Percentiles rank a stretch among this genome's conserved stretches.
Conservation (phyloP, 768 basidiomycete species). For the Boletus pseudo-olivaceus region DNA sequence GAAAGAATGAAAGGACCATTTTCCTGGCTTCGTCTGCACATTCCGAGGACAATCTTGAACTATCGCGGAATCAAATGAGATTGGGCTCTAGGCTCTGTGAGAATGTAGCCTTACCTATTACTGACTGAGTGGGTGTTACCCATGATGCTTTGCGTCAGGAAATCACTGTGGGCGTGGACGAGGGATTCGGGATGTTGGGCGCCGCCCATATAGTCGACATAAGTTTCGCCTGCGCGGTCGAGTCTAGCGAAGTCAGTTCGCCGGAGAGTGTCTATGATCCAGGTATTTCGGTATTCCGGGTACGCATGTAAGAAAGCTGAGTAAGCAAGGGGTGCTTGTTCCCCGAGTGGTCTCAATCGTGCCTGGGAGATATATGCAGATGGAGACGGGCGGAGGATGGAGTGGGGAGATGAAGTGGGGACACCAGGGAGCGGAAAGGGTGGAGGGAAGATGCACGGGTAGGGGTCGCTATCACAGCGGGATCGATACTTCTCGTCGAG, state of each 20-base stretch:
- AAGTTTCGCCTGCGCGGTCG: conserved; percentile 63
- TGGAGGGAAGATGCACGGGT: background rate
- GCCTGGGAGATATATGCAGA: conserved; percentile 28
- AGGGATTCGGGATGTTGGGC: conserved; percentile 78
- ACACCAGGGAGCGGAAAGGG: background rate
- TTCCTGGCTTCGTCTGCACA: conserved; percentile 67
- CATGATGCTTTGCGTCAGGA: conserved; percentile 62
- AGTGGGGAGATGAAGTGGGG: background rate
- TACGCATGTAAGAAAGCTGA: conserved; percentile 42
- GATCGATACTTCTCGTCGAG: conserved; percentile 31
- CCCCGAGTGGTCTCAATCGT: conserved; percentile 22
- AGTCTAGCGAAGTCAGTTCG: conserved; percentile 59
- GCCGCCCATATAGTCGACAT: conserved; percentile 87
- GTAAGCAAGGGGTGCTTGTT: conserved; percentile 43
- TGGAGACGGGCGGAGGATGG: conserved; percentile 7
- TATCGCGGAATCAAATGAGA: conserved; percentile 25
- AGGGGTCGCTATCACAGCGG: conserved; percentile 8
- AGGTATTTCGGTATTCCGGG: conserved; percentile 62
- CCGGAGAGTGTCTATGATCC: conserved; percentile 67
- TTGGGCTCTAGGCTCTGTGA: background rate
- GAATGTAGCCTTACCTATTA: conserved; percentile 51
- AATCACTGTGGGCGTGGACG: conserved; percentile 64
- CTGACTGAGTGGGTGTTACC: conserved; percentile 86
- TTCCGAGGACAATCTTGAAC: conserved; percentile 66
- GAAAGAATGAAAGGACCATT: conserved; percentile 74